A percentile compares a stretch with the other conserved stretches of the same genome.
phyloP scores from a whole-genome alignment of 495 filamentous ascomycete species.

The Parathielavia appendiculata region DNA sequence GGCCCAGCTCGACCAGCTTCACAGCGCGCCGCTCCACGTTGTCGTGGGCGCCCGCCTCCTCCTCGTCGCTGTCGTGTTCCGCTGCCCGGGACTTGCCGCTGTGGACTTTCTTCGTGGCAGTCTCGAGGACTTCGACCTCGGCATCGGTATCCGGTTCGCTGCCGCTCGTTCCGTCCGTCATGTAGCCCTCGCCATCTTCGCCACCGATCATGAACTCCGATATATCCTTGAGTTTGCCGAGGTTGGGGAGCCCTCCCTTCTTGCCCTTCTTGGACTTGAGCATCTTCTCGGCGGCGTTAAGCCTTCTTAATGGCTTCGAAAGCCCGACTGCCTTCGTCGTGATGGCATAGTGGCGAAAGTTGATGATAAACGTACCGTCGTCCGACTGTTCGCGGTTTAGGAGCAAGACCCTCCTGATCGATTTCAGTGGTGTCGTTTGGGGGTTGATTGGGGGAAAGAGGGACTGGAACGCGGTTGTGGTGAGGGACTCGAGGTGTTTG shows the following conservation, averaged over 20 bases:
- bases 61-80: conserved; percentile 25
- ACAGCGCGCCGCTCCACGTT: conserved; percentile 75
- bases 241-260: conserved; percentile 73
- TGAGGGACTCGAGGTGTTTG: conserved; percentile 87
- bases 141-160: conserved; percentile 91
- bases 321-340: conserved; percentile 79
- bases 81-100: conserved; percentile 52
- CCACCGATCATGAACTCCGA: conserved; percentile 92
- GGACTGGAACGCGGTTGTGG: conserved; percentile 91
- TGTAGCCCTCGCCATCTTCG: conserved; percentile 69
- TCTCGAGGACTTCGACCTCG: conserved; percentile 85
- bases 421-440: conserved; percentile 77
- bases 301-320: conserved; percentile 71
- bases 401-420: conserved; percentile 83
- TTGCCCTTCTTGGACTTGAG: conserved; percentile 54
- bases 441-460: conserved; percentile 96
- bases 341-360: conserved; percentile 91
- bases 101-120: conserved; percentile 63
- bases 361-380: conserved; percentile 73
- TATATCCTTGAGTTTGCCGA: conserved; percentile 86
- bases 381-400: conserved; percentile 71
- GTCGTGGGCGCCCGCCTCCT: conserved; percentile 35
- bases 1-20: conserved; percentile 86
- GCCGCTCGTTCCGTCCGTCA: conserved; percentile 75
- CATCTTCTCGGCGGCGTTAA: conserved; percentile 82